Evolutionary conservation across 2,329 filamentous ascomycete genomes (phyloP), one percentile per base, ranked within the genome.

Genomic region (Septoria linicola): DNA sequence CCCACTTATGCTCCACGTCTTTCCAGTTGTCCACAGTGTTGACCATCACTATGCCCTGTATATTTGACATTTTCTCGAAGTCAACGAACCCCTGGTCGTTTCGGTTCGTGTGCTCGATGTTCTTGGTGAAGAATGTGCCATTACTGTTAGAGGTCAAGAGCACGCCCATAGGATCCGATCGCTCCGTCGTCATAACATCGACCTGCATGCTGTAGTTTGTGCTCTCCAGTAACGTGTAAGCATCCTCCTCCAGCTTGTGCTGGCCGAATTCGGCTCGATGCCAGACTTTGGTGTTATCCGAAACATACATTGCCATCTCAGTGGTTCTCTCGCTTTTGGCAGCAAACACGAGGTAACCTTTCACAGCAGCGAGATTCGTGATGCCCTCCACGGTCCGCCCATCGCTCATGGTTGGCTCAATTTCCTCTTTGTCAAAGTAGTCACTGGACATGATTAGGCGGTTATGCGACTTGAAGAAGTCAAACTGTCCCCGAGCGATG

Each of bases 181-280:
- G 52, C 23, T 54, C 59, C 8, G 78, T 78, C 1, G 86, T 89
- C 80, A 92, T 85, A 57, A 97, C 91, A 70, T 97, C 91, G 49
- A 99, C 84, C 72, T 97, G 92, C 62, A 99, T 90, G 74, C 92
- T 96, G 75, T 99, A 96, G 67, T 96, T 92, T 35, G 93, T 97
- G 64, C 91, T 93, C 72, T 97, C 92, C 34, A 99, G 79, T 41
- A 99, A 81, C 0, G 93, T 99, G 70, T 96, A 99, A 2, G 88
- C 89, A 62, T 83, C 79, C 66, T 92, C 82, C 67, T 96, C 87
- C 55, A 89, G 80, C 63, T 91, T 88, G 69, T 96, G 90, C 55
- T 88, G 85, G 37, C 83, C 82, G 70, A 99, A 97, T 66, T 95
- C 82, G 53, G 92, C 92, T 46, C 90, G 84, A 68, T 97, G 90